These are phyloP conservation scores for Capillidium rhysosporum DNA, from an alignment of 371 early-diverging fungal genomes.

Conservation along the genomic window DNA sequence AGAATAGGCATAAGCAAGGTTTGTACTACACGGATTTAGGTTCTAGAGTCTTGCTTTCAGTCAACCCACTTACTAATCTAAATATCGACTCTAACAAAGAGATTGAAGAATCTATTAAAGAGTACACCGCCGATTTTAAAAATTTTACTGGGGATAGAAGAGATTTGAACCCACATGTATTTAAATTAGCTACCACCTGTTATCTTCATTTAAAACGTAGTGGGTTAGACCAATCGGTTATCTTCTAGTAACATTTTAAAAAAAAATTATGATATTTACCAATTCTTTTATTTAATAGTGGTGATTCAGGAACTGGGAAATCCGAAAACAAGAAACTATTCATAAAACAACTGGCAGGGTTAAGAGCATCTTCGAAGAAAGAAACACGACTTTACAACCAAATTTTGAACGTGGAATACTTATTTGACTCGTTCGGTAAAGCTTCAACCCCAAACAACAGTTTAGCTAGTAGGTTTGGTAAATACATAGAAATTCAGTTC, in stretches of 20 bases:
- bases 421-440: conserved; percentile 72
- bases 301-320: conserved; percentile 84
- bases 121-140: conserved; percentile 51
- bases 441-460: conserved; percentile 48
- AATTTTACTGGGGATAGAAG: conserved; percentile 9
- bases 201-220: conserved; percentile 67
- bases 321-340: conserved; percentile 40
- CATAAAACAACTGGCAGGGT: conserved; percentile 40
- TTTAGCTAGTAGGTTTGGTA: conserved; percentile 77
- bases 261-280: neutral
- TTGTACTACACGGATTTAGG: conserved; percentile 41
- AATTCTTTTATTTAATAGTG: conserved; percentile 24
- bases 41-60: conserved; percentile 26
- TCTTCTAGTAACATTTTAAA: conserved; percentile 28
- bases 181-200: conserved; percentile 45
- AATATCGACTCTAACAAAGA: conserved; percentile 34
- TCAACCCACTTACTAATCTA: conserved; percentile 24
- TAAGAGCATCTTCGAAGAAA: conserved; percentile 50
- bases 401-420: conserved; percentile 40
- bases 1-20: conserved; percentile 30
- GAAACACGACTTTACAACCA: conserved; percentile 58
- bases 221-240: conserved; percentile 61
- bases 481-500: conserved; percentile 81
- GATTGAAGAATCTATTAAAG: conserved; percentile 19
- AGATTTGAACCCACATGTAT: conserved; percentile 66